These are phyloP conservation scores for Phaffomyces thermotolerans DNA, from an alignment of 805 yeast species.

Conservation along the genomic window DNA sequence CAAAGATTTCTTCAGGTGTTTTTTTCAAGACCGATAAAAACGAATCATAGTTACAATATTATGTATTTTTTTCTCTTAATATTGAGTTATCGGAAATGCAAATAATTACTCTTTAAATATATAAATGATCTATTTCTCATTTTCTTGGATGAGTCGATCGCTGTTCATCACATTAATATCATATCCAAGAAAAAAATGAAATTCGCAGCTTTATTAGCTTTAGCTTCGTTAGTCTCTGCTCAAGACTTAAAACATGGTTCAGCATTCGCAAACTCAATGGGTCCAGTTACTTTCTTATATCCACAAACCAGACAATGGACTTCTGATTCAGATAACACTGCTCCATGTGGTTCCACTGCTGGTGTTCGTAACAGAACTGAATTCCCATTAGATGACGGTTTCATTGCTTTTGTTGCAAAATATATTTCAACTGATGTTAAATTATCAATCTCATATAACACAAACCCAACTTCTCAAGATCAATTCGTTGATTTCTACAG, in stretches of 20 bases:
- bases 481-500: conserved; percentile 34
- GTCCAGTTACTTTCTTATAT: conserved; percentile 28
- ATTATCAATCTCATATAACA: conserved; percentile 33
- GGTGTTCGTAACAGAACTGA: conserved; percentile 32
- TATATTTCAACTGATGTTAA: conserved; percentile 32
- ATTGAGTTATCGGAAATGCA: too few species aligned
- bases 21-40: too few species aligned
- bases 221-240: conserved; percentile 17
- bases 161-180: not conserved
- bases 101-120: not conserved
- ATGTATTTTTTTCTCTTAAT: too few species aligned
- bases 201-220: conserved; percentile 10
- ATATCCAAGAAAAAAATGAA: conserved; percentile 3
- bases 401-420: conserved; percentile 39
- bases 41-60: too few species aligned
- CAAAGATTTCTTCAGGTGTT: too few species aligned
- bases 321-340: conserved; percentile 36
- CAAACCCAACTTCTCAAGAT: conserved; percentile 31
- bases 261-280: conserved; percentile 20
- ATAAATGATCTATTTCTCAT: not conserved
- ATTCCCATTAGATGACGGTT: conserved; percentile 41
- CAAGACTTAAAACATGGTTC: conserved; percentile 21
- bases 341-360: conserved; percentile 40
- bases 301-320: conserved; percentile 41
- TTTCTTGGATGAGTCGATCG: too few species aligned